Evolutionary conservation across 257 asterid genomes (phyloP).

Genomic region (Coffea eugenioides): DNA sequence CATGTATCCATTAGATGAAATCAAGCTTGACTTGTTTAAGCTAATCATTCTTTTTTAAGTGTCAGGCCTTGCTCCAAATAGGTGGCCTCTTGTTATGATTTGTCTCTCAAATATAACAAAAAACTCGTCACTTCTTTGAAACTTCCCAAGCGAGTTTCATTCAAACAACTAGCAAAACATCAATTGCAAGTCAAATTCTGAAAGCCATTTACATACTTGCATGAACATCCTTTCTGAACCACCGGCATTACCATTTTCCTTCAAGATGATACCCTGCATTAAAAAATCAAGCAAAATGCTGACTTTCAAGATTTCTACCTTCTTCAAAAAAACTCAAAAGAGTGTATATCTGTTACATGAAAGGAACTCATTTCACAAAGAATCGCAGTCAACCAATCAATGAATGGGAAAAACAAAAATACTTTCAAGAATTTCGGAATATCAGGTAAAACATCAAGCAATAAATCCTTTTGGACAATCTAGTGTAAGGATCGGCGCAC

Average conservation of each 20-base stretch:
- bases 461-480: not conserved
- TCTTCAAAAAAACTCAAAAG: not conserved
- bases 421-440: not conserved
- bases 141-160: not conserved
- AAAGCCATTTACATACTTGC: conserved; percentile 49
- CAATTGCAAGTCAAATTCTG: not conserved
- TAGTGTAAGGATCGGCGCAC: conserved; percentile 31
- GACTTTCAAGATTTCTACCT: not conserved
- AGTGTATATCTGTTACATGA: too few relatives aligned
- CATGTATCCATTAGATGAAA: not conserved
- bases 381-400: not conserved
- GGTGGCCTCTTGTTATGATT: not conserved
- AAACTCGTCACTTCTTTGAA: not conserved
- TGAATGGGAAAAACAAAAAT: not conserved
- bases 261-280: conserved; percentile 82
- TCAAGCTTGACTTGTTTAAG: not conserved
- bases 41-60: not conserved
- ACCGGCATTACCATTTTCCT: conserved; percentile 73
- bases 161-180: not conserved
- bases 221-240: conserved; percentile 99
- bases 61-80: not conserved
- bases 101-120: not conserved
- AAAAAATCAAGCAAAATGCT: conserved; percentile 3
- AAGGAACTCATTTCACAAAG: not conserved
- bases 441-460: not conserved